These are phyloP conservation scores for Nicotiana undulata DNA, from an alignment of 257 asterid species.

Conservation along the genomic window DNA sequence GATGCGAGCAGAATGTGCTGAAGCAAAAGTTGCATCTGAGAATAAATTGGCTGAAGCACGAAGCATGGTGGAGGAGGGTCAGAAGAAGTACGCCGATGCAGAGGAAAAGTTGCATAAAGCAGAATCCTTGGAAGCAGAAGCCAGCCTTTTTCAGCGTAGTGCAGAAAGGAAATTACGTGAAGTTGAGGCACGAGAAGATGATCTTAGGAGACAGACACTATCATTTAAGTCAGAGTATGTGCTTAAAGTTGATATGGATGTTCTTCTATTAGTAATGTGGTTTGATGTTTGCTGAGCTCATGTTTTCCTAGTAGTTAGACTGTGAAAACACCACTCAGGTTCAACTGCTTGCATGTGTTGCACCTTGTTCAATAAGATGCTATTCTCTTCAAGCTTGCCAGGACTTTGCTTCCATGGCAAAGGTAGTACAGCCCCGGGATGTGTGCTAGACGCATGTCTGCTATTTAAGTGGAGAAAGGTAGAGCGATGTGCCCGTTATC, in stretches of 20 bases:
- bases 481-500: background rate
- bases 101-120: conserved; percentile 69
- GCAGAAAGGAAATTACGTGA: conserved; percentile 92
- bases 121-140: conserved; percentile 79
- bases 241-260: conserved; percentile 4
- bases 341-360: background rate
- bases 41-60: conserved; percentile 64
- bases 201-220: conserved; percentile 61
- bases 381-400: background rate
- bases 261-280: background rate
- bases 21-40: conserved; percentile 72
- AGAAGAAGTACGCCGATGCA: conserved; percentile 54
- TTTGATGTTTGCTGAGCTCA: background rate
- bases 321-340: background rate
- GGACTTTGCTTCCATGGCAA: background rate
- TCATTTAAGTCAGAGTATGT: conserved; percentile 79
- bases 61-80: conserved; percentile 62
- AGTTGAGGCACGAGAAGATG: conserved; percentile 95
- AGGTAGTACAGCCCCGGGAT: background rate
- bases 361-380: background rate
- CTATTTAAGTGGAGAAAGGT: background rate
- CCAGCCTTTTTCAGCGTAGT: conserved; percentile 60
- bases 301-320: background rate
- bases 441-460: background rate
- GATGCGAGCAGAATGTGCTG: conserved; percentile 92